Conservation (phyloP, 257 asterid species). For the Solanum pinnatisectum region DNA sequence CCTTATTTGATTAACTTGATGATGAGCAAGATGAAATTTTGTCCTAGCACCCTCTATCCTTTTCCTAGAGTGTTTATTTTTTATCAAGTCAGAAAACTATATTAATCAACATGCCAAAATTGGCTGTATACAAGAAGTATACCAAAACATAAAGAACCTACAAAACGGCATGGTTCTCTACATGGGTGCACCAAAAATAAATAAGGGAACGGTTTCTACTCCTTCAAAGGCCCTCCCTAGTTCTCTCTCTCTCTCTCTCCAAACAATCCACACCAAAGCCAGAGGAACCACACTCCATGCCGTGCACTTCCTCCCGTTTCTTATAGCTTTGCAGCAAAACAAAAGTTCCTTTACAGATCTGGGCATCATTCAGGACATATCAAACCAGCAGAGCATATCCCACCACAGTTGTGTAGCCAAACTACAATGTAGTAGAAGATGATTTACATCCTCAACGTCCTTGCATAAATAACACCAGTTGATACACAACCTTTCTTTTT, state of each 20-base stretch:
- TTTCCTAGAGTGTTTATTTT: neutral
- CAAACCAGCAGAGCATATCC: neutral
- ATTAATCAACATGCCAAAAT: neutral
- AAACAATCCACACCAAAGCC: neutral
- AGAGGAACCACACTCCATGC: neutral
- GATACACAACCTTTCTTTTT: neutral
- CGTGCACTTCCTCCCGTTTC: neutral
- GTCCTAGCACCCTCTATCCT: neutral
- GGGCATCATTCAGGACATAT: neutral
- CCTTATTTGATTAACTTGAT: neutral
- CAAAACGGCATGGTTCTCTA: neutral
- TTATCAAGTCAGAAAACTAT: neutral
- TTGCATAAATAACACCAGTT: neutral
- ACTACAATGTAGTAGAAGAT: neutral
- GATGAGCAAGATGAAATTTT: neutral
- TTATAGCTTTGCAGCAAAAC: neutral
- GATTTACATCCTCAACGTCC: neutral
- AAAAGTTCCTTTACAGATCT: neutral
- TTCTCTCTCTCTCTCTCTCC: neutral
- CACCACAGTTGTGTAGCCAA: neutral
- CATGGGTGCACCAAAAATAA: neutral
- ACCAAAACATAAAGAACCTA: neutral
- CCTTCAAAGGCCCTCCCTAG: neutral
- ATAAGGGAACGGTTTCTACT: neutral
- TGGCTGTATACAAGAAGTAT: neutral